Conservation (phyloP, 1,284 basidiomycete genomes). For the Amylostereum areolatum region DNA sequence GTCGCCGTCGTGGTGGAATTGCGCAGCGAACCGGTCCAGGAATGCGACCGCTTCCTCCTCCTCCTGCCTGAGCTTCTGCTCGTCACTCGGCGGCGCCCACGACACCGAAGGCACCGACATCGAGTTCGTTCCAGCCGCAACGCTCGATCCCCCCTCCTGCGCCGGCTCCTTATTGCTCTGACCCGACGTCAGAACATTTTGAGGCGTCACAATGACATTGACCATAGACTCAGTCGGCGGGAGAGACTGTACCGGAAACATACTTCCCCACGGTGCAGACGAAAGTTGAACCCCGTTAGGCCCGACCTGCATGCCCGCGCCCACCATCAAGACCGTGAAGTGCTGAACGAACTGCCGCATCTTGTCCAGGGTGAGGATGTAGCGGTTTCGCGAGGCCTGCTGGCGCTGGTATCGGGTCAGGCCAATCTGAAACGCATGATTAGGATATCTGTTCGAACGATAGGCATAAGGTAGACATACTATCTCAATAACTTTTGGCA, state of each 20-base stretch:
- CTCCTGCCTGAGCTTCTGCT: constrained; percentile 46
- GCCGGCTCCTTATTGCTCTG: constrained; percentile 42
- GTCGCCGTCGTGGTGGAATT: constrained; percentile 2
- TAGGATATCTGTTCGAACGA: too few species aligned
- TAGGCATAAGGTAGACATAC: too few species aligned
- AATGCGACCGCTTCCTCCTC: constrained; percentile 57
- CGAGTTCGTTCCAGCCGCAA: constrained; percentile 28
- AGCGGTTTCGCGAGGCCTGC: neutral
- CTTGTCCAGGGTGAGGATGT: neutral
- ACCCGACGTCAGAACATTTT: constrained; percentile 26
- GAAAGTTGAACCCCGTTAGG: neutral
- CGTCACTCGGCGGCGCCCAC: constrained; percentile 37
- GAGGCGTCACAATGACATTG: constrained; percentile 17
- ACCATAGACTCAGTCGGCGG: constrained; percentile 10
- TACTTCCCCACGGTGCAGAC: too few species aligned
- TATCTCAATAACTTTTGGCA: too few species aligned
- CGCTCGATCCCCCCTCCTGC: constrained; percentile 51
- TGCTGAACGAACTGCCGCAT: neutral
- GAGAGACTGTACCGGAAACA: neutral
- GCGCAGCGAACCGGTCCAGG: constrained; percentile 51
- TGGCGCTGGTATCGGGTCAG: too few species aligned
- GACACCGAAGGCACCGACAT: constrained; percentile 43
- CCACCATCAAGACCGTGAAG: neutral
- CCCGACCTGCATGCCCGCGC: too few species aligned
- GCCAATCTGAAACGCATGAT: too few species aligned